phyloP scores from a whole-genome alignment of 352 stramenopile species.

The Globisporangium paddicum region DNA sequence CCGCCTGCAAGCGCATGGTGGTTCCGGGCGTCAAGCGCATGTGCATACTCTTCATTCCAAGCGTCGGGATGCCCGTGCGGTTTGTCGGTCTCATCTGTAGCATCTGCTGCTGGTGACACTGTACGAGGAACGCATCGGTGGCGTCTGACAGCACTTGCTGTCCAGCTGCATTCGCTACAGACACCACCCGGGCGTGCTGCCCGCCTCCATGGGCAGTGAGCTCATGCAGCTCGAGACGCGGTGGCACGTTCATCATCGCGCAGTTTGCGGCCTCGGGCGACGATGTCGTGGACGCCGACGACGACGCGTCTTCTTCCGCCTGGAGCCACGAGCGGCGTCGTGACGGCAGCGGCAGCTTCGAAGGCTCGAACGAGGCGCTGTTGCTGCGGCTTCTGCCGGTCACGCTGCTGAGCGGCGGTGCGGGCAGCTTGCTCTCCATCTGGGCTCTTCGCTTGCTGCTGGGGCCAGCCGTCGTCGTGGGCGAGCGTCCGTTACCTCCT shows the following conservation, averaged over 20 bases:
- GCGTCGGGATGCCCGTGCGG: slow-evolving; percentile 4
- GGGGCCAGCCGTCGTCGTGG: neutral
- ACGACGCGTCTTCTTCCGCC: slow-evolving; percentile 6
- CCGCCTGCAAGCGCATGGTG: neutral
- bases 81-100: neutral
- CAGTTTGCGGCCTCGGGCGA: slow-evolving; percentile 4
- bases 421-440: slow-evolving; percentile 2
- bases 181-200: neutral
- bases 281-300: slow-evolving; percentile 7
- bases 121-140: neutral
- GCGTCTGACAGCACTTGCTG: neutral
- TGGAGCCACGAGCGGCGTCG: neutral
- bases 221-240: slow-evolving; percentile 18
- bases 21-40: neutral
- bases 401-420: neutral
- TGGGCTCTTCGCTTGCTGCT: neutral
- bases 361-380: neutral
- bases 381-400: neutral
- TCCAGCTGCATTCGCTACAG: neutral
- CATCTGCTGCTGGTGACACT: neutral
- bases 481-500: slow-evolving; percentile 1
- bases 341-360: neutral
- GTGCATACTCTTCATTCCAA: neutral
- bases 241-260: slow-evolving; percentile 5
- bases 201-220: neutral